phyloP scores from a whole-genome alignment of 164 flowering plant species.

The Liriodendron chinense region DNA sequence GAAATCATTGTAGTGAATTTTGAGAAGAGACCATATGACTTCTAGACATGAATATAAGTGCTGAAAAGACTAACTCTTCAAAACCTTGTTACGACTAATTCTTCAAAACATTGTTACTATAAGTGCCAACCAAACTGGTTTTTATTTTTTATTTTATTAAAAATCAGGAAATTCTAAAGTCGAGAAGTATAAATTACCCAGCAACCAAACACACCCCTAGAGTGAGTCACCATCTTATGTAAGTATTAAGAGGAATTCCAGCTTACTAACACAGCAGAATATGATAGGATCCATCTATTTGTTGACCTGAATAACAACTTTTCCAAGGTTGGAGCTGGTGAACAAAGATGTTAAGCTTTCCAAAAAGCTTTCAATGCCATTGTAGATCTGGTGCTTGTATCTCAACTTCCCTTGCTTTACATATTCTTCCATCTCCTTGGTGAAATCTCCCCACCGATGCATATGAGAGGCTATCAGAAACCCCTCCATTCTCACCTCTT shows the following conservation, averaged over 20 bases:
- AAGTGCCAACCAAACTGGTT: too few relatives aligned
- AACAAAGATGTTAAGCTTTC: constrained; percentile 39
- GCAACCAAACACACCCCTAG: too few relatives aligned
- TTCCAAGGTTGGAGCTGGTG: constrained; percentile 40
- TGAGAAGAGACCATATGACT: too few relatives aligned
- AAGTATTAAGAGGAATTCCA: not conserved
- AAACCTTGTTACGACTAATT: too few relatives aligned
- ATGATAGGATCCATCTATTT: not conserved
- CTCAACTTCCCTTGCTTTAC: constrained; percentile 36
- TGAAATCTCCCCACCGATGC: constrained; percentile 35
- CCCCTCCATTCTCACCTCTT: constrained; percentile 48
- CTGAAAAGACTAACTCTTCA: too few relatives aligned
- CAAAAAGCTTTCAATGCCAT: constrained; percentile 41
- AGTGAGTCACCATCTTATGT: too few relatives aligned
- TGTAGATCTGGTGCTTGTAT: constrained; percentile 27
- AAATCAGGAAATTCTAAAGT: too few relatives aligned
- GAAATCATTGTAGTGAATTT: too few relatives aligned
- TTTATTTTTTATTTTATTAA: too few relatives aligned
- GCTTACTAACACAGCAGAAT: not conserved
- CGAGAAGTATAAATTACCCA: too few relatives aligned
- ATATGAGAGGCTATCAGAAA: constrained; percentile 33
- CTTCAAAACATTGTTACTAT: too few relatives aligned
- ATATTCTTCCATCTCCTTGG: constrained; percentile 30
- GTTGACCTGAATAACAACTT: constrained; percentile 32
- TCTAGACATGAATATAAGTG: too few relatives aligned